These are phyloP conservation scores for Cyphellophora attinorum DNA, from an alignment of 2,329 filamentous ascomycete species.

Conservation along the genomic window DNA sequence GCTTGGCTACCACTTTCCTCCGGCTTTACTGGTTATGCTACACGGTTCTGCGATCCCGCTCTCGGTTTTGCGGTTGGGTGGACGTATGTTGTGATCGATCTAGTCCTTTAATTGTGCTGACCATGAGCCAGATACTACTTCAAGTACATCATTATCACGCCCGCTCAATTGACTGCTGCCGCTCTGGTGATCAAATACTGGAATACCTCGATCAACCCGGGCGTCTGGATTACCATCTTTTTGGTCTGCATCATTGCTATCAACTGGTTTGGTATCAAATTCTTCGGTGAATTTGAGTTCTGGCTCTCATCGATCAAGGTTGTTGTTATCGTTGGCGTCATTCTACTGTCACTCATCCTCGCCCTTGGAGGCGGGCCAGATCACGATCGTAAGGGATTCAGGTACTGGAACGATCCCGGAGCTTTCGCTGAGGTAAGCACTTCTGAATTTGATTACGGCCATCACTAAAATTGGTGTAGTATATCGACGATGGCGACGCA, in stretches of 20 bases:
- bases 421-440: slow-evolving; percentile 48
- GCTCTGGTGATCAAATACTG: slow-evolving; percentile 72
- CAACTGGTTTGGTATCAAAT: slow-evolving; percentile 61
- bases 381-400: slow-evolving; percentile 53
- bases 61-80: slow-evolving; percentile 71
- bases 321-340: slow-evolving; percentile 55
- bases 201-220: slow-evolving; percentile 62
- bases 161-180: slow-evolving; percentile 75
- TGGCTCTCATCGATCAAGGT: slow-evolving; percentile 58
- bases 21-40: slow-evolving; percentile 74
- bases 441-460: too few relatives aligned
- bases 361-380: slow-evolving; percentile 57
- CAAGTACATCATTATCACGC: slow-evolving; percentile 76
- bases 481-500: slow-evolving; percentile 32
- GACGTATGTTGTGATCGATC: too few relatives aligned
- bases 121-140: slow-evolving; percentile 54
- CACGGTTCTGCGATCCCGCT: slow-evolving; percentile 69
- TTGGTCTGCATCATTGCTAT: slow-evolving; percentile 53
- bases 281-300: slow-evolving; percentile 60
- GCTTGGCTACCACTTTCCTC: slow-evolving; percentile 68
- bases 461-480: too few relatives aligned
- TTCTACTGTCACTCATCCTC: slow-evolving; percentile 55
- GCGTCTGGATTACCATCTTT: slow-evolving; percentile 69
- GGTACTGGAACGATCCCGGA: slow-evolving; percentile 56
- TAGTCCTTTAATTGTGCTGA: too few relatives aligned